A percentile compares a stretch with the other conserved stretches of the same genome.
These are phyloP conservation scores for Hirschfeldia incana DNA, from an alignment of 345 rosid species.

Conservation along the genomic window DNA sequence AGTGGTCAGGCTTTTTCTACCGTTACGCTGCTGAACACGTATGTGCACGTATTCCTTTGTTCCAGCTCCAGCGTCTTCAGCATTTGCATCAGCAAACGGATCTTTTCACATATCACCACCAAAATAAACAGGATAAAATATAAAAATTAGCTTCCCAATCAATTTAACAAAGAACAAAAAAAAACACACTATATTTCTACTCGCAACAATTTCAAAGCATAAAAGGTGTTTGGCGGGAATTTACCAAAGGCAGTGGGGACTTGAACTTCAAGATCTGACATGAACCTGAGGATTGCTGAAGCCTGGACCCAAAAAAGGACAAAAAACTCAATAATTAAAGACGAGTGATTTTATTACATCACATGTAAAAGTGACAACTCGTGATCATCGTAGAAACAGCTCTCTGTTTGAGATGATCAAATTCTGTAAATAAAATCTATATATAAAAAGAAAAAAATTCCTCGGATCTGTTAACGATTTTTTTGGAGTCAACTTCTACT, in stretches of 20 bases:
- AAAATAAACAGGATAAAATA: not conserved
- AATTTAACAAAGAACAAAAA: not conserved
- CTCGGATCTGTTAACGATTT: not conserved
- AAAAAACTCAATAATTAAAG: not conserved
- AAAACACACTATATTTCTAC: not conserved
- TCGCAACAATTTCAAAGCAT: not conserved
- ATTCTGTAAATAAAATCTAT: too few species aligned
- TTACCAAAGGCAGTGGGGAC: constrained; percentile 50
- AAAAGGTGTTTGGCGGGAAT: not conserved
- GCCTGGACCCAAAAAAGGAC: not conserved
- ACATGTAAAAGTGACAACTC: not conserved
- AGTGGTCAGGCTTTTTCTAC: constrained; percentile 55
- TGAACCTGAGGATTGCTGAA: constrained; percentile 37
- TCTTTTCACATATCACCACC: constrained; percentile 18
- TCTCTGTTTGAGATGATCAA: not conserved
- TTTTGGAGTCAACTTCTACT: not conserved
- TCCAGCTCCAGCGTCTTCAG: constrained; percentile 53
- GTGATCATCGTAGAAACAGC: not conserved
- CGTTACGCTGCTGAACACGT: constrained; percentile 55
- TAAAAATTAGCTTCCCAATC: not conserved
- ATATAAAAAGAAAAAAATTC: too few species aligned
- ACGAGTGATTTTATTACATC: not conserved
- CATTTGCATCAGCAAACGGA: constrained; percentile 56
- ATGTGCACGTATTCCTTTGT: constrained; percentile 52
- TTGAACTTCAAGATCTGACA: constrained; percentile 49